phyloP scores from a whole-genome alignment of 2,329 filamentous ascomycete genomes.

The Xylaria sp. region DNA sequence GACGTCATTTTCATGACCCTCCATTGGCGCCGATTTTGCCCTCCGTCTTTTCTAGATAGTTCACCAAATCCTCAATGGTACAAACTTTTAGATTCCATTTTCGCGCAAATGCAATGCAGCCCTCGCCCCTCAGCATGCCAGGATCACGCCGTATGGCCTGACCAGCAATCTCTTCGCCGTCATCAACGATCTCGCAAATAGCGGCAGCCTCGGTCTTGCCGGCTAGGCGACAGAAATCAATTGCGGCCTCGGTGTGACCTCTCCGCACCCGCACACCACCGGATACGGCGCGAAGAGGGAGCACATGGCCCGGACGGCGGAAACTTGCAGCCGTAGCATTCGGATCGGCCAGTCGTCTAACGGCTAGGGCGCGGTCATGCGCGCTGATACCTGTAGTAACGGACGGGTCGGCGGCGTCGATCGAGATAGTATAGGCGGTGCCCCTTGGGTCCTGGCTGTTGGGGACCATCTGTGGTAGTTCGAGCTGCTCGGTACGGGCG shows the following conservation, averaged over 20 bases:
- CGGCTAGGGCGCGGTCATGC: conserved; percentile 84
- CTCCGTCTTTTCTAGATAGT: conserved; percentile 80
- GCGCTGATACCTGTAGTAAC: conserved; percentile 92
- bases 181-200: conserved; percentile 92
- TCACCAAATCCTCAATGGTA: conserved; percentile 91
- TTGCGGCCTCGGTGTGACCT: conserved; percentile 93
- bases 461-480: conserved; percentile 88
- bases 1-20: conserved; percentile 20
- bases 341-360: conserved; percentile 78
- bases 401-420: conserved; percentile 78
- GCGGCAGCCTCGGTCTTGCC: conserved; percentile 81
- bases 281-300: conserved; percentile 80
- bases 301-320: conserved; percentile 86
- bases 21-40: conserved; percentile 64
- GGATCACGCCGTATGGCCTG: conserved; percentile 71
- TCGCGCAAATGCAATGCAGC: conserved; percentile 86
- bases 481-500: conserved; percentile 73
- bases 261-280: conserved; percentile 83
- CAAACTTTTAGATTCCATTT: conserved; percentile 92
- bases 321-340: conserved; percentile 68
- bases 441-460: conserved; percentile 81
- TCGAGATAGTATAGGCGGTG: conserved; percentile 91
- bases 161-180: conserved; percentile 78
- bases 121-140: conserved; percentile 94
- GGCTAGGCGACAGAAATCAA: conserved; percentile 88